phyloP scores from a whole-genome alignment of 1,284 basidiomycete species.

The Sanghuangporus baumii region DNA sequence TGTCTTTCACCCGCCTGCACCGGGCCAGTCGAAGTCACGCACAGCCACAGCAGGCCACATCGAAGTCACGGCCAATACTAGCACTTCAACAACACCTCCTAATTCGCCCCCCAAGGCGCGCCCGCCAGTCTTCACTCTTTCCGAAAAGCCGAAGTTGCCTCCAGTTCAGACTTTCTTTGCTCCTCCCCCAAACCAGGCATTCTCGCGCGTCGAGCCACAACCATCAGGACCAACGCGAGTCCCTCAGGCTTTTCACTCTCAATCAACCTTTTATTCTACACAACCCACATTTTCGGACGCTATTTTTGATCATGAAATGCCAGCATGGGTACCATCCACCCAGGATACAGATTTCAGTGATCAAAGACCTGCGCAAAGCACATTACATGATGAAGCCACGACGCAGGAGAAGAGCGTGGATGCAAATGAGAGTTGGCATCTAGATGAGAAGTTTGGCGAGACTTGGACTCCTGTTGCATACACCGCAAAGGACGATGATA shows the following conservation, averaged over 20 bases:
- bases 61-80: constrained; percentile 23
- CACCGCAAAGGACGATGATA: constrained; percentile 50
- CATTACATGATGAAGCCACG: constrained; percentile 19
- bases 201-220: constrained; percentile 27
- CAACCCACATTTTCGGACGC: constrained; percentile 45
- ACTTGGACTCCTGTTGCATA: constrained; percentile 50
- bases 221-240: constrained; percentile 32
- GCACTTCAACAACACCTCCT: constrained; percentile 53
- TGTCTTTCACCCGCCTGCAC: constrained; percentile 14
- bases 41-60: background rate
- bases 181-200: constrained; percentile 23
- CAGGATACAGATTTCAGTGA: constrained; percentile 54
- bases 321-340: constrained; percentile 51
- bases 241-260: constrained; percentile 37
- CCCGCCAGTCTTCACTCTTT: constrained; percentile 30
- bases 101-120: constrained; percentile 38
- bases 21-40: background rate
- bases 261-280: constrained; percentile 35
- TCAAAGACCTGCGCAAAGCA: constrained; percentile 28
- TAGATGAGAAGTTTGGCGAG: constrained; percentile 54
- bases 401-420: constrained; percentile 32
- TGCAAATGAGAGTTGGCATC: constrained; percentile 69
- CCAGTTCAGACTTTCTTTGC: constrained; percentile 40
- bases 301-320: constrained; percentile 42
- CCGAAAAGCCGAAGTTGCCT: constrained; percentile 52